Conservation (phyloP, 345 rosid species). For the Bretschneidera sinensis region DNA sequence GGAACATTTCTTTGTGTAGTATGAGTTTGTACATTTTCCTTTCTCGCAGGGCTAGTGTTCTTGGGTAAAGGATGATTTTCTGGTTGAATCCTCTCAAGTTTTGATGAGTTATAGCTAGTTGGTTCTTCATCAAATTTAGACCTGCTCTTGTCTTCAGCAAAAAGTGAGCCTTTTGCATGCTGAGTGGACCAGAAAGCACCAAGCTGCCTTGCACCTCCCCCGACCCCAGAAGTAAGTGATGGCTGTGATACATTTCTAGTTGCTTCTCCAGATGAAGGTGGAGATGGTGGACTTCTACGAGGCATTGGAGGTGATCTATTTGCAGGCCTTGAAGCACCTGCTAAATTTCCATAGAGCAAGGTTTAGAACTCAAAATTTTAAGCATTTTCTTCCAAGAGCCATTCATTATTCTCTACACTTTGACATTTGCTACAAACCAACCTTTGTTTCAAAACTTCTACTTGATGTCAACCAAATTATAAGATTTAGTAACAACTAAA, state of each 20-base stretch:
- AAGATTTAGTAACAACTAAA: neutral
- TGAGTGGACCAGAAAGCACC: constrained; percentile 96
- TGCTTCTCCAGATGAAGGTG: constrained; percentile 43
- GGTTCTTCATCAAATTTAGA: constrained; percentile 68
- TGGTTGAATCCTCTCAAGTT: constrained; percentile 35
- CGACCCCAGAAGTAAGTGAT: constrained; percentile 30
- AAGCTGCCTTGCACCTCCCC: constrained; percentile 53
- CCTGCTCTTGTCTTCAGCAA: constrained; percentile 44
- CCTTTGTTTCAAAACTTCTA: neutral
- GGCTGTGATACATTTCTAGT: constrained; percentile 17
- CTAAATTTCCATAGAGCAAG: constrained; percentile 13
- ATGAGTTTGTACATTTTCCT: constrained; percentile 35
- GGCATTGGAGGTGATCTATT: constrained; percentile 64
- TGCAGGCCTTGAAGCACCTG: constrained; percentile 48
- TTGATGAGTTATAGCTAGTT: constrained; percentile 31
- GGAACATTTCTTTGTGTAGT: constrained; percentile 29
- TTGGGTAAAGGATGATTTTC: constrained; percentile 37
- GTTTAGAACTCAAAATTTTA: no score
- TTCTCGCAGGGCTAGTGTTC: constrained; percentile 43
- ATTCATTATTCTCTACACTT: neutral
- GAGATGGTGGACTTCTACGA: constrained; percentile 80
- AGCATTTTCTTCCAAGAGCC: neutral
- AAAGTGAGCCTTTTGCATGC: constrained; percentile 56
- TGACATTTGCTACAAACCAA: no score
- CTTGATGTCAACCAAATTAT: neutral